A percentile compares a stretch with the other conserved stretches of the same genome.
phyloP scores from a whole-genome alignment of 2,329 filamentous ascomycete genomes.

The Akanthomyces lecanii region DNA sequence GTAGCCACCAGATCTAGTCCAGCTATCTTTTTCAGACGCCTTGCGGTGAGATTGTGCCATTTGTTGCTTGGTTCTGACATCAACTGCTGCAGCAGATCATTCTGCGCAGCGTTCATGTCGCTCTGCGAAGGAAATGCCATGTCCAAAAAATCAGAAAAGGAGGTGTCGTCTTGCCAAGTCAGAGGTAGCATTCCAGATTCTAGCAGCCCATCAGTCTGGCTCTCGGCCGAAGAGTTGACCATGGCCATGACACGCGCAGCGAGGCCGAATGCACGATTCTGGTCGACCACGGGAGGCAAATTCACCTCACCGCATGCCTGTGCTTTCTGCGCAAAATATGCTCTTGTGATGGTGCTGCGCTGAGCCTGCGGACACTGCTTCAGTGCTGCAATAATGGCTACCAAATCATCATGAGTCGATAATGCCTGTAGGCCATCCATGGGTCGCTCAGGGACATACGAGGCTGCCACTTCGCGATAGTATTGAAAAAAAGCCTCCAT shows the following conservation, averaged over 20 bases:
- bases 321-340: background rate
- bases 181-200: constrained; percentile 10
- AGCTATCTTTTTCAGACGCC: constrained; percentile 15
- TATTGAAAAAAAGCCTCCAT: constrained; percentile 15
- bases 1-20: constrained; percentile 15
- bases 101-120: background rate
- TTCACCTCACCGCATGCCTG: background rate
- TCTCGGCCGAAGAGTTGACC: constrained; percentile 13
- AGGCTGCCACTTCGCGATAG: constrained; percentile 8
- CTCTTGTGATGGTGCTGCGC: background rate
- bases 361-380: background rate
- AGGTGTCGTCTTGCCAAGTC: constrained; percentile 7
- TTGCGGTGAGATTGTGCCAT: constrained; percentile 2
- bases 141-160: background rate
- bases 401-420: constrained; percentile 10
- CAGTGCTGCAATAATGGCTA: constrained; percentile 1
- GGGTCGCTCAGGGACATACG: constrained; percentile 7
- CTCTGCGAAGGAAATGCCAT: background rate
- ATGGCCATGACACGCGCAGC: constrained; percentile 12
- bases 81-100: background rate
- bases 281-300: constrained; percentile 4
- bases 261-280: constrained; percentile 16
- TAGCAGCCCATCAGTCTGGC: constrained; percentile 14
- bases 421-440: constrained; percentile 1
- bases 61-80: background rate